Percentiles rank a stretch among this genome's conserved stretches.
phyloP scores from a whole-genome alignment of 371 early-diverging fungal species.

The Mucor sp. region DNA sequence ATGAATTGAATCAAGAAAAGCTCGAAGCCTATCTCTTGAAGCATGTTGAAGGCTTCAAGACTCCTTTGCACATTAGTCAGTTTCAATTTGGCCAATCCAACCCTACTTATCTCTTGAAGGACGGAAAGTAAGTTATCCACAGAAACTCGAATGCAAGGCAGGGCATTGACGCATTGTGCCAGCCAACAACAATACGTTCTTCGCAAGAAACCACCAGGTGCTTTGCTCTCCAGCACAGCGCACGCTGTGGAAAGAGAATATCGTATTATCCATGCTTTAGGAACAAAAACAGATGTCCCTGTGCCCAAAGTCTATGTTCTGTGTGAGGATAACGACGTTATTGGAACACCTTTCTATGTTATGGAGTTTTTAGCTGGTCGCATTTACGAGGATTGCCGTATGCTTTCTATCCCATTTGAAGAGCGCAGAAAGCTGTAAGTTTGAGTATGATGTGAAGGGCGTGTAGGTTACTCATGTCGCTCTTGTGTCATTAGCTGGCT shows the following conservation, averaged over 20 bases:
- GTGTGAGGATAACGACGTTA: constrained; percentile 75
- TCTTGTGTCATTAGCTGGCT: constrained; percentile 41
- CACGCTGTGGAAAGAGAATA: constrained; percentile 93
- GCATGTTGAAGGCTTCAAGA: constrained; percentile 52
- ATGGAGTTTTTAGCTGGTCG: constrained; percentile 94
- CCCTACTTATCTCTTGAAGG: constrained; percentile 83
- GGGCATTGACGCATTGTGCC: neutral
- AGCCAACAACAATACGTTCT: constrained; percentile 74
- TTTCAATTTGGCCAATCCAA: constrained; percentile 92
- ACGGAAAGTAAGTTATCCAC: constrained; percentile 56
- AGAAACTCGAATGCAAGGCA: neutral
- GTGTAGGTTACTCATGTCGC: neutral
- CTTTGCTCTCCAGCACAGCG: constrained; percentile 82
- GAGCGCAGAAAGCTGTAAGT: constrained; percentile 57
- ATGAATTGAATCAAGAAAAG: constrained; percentile 60
- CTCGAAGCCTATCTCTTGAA: constrained; percentile 62
- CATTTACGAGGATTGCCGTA: constrained; percentile 71
- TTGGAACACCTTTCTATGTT: constrained; percentile 94
- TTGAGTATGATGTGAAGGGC: neutral
- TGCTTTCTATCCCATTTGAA: constrained; percentile 56
- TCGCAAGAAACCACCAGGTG: constrained; percentile 92
- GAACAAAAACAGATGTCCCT: constrained; percentile 76
- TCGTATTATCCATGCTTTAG: constrained; percentile 78
- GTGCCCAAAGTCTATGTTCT: constrained; percentile 87
- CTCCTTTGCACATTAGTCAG: constrained; percentile 75